A percentile compares a stretch with the other conserved stretches of the same genome.
phyloP scores from a whole-genome alignment of 2,329 filamentous ascomycete genomes.

The Fusarium zealandicum region DNA sequence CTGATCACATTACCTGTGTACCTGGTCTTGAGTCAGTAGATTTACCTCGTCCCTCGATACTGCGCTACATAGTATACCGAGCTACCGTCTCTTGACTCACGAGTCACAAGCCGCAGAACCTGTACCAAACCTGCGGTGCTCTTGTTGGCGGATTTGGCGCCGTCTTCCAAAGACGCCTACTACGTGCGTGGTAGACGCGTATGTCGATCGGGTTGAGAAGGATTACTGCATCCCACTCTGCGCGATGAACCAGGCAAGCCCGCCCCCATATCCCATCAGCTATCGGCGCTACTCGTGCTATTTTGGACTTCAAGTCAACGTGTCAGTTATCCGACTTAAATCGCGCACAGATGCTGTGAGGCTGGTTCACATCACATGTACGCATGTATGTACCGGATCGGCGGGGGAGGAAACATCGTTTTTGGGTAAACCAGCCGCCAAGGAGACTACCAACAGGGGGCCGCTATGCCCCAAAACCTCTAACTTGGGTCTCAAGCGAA shows the following conservation, averaged over 20 bases:
- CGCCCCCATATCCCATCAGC: neutral
- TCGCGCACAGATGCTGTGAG: conserved; percentile 5
- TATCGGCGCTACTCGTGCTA: neutral
- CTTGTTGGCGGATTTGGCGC: conserved; percentile 5
- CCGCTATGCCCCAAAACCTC: neutral
- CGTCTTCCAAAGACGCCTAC: neutral
- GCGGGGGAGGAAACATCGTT: neutral
- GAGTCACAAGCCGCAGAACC: neutral
- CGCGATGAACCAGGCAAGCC: neutral
- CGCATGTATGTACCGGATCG: neutral
- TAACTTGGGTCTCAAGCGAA: neutral
- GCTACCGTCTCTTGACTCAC: neutral
- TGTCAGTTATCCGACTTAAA: neutral
- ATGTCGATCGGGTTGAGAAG: conserved; percentile 9
- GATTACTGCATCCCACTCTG: conserved; percentile 8
- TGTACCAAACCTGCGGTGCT: neutral
- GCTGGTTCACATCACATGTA: conserved; percentile 1
- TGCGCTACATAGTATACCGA: neutral
- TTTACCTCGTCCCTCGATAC: neutral
- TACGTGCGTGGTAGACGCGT: neutral
- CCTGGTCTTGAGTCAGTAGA: too few relatives aligned
- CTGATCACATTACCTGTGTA: too few relatives aligned
- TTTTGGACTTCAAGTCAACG: neutral
- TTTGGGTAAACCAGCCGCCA: neutral
- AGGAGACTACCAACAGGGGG: neutral